A percentile compares a stretch with the other conserved stretches of the same genome.
Conservation (phyloP, 2,329 filamentous ascomycete genomes). For the Beauveria pseudobassiana region DNA sequence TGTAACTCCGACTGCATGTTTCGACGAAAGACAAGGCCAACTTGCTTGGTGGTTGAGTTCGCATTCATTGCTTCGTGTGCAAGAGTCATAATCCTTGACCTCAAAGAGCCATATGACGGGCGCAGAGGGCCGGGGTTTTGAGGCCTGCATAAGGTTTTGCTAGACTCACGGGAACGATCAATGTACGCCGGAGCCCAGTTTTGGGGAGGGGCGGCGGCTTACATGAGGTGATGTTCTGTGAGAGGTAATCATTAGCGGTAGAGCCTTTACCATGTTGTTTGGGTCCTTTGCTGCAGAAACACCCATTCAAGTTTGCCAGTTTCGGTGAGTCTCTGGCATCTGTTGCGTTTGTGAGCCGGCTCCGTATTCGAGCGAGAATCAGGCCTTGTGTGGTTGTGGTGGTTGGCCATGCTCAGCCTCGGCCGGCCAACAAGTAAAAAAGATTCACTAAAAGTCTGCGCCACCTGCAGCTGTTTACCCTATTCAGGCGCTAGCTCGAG, state of each 20-base stretch:
- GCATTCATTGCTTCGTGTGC: too few relatives aligned
- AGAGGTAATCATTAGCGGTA: neutral
- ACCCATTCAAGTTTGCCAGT: neutral
- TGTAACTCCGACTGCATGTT: too few relatives aligned
- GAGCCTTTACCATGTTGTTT: neutral
- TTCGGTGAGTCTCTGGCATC: neutral
- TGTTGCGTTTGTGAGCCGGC: too few relatives aligned
- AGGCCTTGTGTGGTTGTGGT: too few relatives aligned
- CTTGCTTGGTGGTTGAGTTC: too few relatives aligned
- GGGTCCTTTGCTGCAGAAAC: too few relatives aligned
- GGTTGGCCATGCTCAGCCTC: neutral
- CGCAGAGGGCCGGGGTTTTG: neutral
- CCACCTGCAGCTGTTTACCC: neutral
- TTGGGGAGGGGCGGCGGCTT: neutral
- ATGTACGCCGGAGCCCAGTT: neutral
- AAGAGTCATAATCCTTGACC: too few relatives aligned
- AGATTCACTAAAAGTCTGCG: neutral
- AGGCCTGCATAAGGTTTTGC: constrained; percentile 9
- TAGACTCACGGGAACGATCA: constrained; percentile 10
- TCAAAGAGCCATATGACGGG: too few relatives aligned
- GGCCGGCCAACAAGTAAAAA: neutral
- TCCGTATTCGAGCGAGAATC: too few relatives aligned
- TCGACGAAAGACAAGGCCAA: too few relatives aligned
- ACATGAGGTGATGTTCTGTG: neutral
- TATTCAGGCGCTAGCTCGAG: neutral